Base-by-base conservation (phyloP, 345 rosid species). In the Eucalyptus polyanthemos region DNA sequence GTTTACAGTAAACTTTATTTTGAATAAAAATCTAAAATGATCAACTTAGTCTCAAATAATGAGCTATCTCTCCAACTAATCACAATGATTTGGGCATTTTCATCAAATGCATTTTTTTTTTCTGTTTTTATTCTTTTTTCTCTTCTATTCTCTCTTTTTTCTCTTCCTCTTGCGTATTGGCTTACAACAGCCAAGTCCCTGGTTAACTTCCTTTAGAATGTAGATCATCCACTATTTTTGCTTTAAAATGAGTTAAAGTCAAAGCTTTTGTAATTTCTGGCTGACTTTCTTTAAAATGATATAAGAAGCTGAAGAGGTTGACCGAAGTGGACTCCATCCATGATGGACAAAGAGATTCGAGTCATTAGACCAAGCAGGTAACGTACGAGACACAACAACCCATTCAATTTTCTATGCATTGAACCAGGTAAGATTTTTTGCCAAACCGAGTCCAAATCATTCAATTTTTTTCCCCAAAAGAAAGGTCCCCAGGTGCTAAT, bases 291-390 rank as follows among this genome's bases (percentile, higher is more conserved):
- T 60, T 60, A 60, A 60, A 60, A 60, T 60, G 69, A 60, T 60
- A 6, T 60, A 60, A 60, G 69, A 89, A 95, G 88, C 91, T 94
- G 56, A 53, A 19, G 56, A 53, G 56, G 56, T 24, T 53, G 56
- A 53, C 56, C 56, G 24, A 53, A 53, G 56, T 65, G 16, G 19
- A 29, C 19, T 29, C 72, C 72, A 65, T n/a, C 72, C 72, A n/a
- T 8, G 72, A 65, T 65, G 37, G 72, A n/a, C 9, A n/a, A 65
- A 65, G 76, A n/a, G 37, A n/a, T 65, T 14, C 21, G 17, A 29
- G 69, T 60, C n/a, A 27, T 60, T 60, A 60, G 69, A 60, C 14
- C 69, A 60, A 60, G 69, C 69, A 60, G 4, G 69, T 60, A 60
- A 60, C 69, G 8, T n/a, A 65, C 76, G 37, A 65, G 76, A 65